phyloP scores from a whole-genome alignment of 2,329 filamentous ascomycete species.

The Sphaerulina musiva region DNA sequence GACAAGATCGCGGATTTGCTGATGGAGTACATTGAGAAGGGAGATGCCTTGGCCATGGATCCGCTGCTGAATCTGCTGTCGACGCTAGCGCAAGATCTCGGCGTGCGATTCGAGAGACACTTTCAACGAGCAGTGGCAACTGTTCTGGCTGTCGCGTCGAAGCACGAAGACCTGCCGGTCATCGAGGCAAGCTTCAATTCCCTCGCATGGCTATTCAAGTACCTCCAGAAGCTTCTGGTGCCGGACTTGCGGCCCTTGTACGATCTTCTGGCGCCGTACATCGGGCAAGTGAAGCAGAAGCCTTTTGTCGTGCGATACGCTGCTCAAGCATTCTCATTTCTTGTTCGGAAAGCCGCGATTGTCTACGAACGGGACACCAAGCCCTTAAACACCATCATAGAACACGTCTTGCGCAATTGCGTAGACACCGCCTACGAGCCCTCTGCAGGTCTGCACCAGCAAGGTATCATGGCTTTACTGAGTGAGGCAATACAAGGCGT shows the following conservation, averaged over 20 bases:
- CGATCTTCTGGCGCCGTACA: slow-evolving; percentile 71
- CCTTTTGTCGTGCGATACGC: slow-evolving; percentile 85
- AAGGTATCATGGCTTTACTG: slow-evolving; percentile 88
- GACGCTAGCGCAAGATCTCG: slow-evolving; percentile 90
- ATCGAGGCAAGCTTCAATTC: slow-evolving; percentile 97
- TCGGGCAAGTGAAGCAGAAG: slow-evolving; percentile 77
- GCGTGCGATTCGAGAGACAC: slow-evolving; percentile 78
- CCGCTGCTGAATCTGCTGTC: slow-evolving; percentile 81
- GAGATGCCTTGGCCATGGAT: slow-evolving; percentile 74
- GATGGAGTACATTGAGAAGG: slow-evolving; percentile 66
- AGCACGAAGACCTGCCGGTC: slow-evolving; percentile 66
- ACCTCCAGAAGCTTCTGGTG: slow-evolving; percentile 78
- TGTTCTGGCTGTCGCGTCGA: slow-evolving; percentile 70
- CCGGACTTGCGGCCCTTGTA: slow-evolving; percentile 80
- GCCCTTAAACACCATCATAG: slow-evolving; percentile 63
- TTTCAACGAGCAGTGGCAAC: slow-evolving; percentile 69
- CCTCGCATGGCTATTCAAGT: slow-evolving; percentile 94
- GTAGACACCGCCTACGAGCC: slow-evolving; percentile 45
- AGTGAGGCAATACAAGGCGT: slow-evolving; percentile 68
- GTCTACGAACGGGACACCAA: slow-evolving; percentile 65
- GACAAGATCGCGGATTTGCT: slow-evolving; percentile 74
- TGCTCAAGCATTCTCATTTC: slow-evolving; percentile 88
- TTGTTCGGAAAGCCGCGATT: slow-evolving; percentile 80
- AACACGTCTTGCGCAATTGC: slow-evolving; percentile 66
- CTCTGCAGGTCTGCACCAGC: slow-evolving; percentile 57